Evolutionary conservation across 1,284 basidiomycete genomes (phyloP).

Genomic region (Cryptococcus neoformans): DNA sequence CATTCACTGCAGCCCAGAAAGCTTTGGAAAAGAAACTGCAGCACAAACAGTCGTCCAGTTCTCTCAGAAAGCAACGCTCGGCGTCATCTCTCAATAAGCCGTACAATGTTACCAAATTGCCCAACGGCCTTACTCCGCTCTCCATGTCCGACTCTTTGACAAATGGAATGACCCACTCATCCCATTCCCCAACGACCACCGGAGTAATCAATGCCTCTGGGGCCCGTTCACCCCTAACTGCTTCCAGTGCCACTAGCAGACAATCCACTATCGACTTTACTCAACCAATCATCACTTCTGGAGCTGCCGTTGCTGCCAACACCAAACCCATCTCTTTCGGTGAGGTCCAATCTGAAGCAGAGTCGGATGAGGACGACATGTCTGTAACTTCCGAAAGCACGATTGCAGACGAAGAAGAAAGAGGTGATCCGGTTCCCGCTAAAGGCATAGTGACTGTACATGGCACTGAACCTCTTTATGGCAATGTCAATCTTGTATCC

Average conservation of each 20-base stretch:
- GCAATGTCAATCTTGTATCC: conserved; percentile 61
- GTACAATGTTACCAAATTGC: neutral
- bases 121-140: neutral
- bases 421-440: neutral
- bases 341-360: conserved; percentile 35
- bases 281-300: conserved; percentile 28
- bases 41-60: conserved; percentile 10
- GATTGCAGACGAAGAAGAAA: too few relatives aligned
- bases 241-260: conserved; percentile 11
- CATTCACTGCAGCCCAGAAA: conserved; percentile 37
- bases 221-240: conserved; percentile 5
- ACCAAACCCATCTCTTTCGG: conserved; percentile 18
- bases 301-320: conserved; percentile 30
- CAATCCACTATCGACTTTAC: conserved; percentile 26
- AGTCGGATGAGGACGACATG: conserved; percentile 4
- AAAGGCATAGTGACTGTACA: conserved; percentile 34
- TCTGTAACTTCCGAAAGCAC: conserved; percentile 4
- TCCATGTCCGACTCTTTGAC: neutral
- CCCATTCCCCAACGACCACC: neutral
- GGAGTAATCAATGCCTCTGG: neutral
- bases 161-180: neutral
- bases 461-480: conserved; percentile 36
- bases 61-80: conserved; percentile 2
- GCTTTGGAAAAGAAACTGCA: conserved; percentile 22
- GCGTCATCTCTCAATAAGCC: conserved; percentile 1